Percentiles rank a stretch among this genome's conserved stretches.
phyloP scores from a whole-genome alignment of 768 basidiomycete genomes.

The Boletus bicolor region DNA sequence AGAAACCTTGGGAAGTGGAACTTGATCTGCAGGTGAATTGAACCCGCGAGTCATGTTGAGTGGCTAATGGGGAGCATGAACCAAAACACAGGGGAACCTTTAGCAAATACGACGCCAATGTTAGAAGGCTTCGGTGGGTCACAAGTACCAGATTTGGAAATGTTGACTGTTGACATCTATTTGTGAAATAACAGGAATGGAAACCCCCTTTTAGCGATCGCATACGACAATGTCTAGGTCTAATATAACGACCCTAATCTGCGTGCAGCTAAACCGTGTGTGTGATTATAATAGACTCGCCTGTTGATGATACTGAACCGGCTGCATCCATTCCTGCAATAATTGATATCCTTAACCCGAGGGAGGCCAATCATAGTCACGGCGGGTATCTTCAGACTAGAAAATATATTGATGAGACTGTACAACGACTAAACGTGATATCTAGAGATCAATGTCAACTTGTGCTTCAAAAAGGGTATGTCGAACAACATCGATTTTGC shows the following conservation, averaged over 20 bases:
- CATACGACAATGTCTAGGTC: background rate
- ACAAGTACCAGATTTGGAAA: conserved; percentile 20
- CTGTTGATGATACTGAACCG: background rate
- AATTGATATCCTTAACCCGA: too few species aligned
- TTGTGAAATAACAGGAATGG: conserved; percentile 12
- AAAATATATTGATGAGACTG: too few species aligned
- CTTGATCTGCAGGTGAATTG: conserved; percentile 36
- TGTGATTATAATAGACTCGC: background rate
- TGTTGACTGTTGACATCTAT: conserved; percentile 9
- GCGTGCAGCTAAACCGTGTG: background rate
- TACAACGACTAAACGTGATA: too few species aligned
- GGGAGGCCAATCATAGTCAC: too few species aligned
- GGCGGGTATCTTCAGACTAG: too few species aligned
- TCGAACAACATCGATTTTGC: background rate
- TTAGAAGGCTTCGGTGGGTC: background rate
- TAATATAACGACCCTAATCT: background rate
- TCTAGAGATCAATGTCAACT: too few species aligned
- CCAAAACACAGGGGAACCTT: conserved; percentile 15
- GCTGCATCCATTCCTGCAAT: background rate
- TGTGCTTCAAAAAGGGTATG: background rate
- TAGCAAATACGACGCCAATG: conserved; percentile 8
- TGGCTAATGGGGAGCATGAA: conserved; percentile 1
- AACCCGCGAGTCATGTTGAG: conserved; percentile 38
- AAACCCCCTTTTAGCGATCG: conserved; percentile 1
- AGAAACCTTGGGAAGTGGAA: conserved; percentile 59